Evolutionary conservation across 2,329 filamentous ascomycete species (phyloP), one percentile per base, ranked within the genome.

Genomic region (Calonectria hongkongensis): DNA sequence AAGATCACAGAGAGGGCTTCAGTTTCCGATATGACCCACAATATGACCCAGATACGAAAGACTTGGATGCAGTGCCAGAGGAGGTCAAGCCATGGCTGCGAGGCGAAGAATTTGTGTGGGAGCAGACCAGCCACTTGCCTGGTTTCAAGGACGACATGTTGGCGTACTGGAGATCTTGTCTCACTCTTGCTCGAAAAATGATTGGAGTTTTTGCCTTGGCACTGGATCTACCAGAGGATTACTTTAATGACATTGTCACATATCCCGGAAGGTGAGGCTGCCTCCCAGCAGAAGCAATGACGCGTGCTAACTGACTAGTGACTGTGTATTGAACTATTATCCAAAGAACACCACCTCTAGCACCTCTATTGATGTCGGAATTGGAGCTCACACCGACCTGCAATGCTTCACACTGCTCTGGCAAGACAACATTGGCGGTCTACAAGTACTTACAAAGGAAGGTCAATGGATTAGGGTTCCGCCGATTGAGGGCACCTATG

Each of bases 131-230:
- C 1, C 86, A 89, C 71, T 72, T 89, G 0, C 86, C 87, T 13
- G 78, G 79, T 7, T 90, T 92, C 81, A 87, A 88, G 74, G 74
- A 84, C 0, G 85, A 86, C 18, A 81, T 86, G 3, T 75, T 89
- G 10, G 75, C 75, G 1, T 90, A 91, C 76, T 90, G 87, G 84
- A 79, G 82, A 25, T 80, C 84, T 8, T 88, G 88, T 45, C 82
- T 92, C 13, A 82, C 75, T 0, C 83, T 92, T 1, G 87, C 89
- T 0, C 84, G 90, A 27, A 85, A 84, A 43, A 79, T 92, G 39
- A 86, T 89, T 2, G 83, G 84, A 5, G 82, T 87, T 8, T 91
- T 92, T 75, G 90, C 90, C 0, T 83, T 92, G 3, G 87, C 87
- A 5, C 83, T 92, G 2, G 85, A 86, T 13, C 82, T 92, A 4